Percentiles rank a stretch among this genome's conserved stretches.
These are phyloP conservation scores for Boehmeria nivea DNA, from an alignment of 306 rosid species.

Conservation along the genomic window DNA sequence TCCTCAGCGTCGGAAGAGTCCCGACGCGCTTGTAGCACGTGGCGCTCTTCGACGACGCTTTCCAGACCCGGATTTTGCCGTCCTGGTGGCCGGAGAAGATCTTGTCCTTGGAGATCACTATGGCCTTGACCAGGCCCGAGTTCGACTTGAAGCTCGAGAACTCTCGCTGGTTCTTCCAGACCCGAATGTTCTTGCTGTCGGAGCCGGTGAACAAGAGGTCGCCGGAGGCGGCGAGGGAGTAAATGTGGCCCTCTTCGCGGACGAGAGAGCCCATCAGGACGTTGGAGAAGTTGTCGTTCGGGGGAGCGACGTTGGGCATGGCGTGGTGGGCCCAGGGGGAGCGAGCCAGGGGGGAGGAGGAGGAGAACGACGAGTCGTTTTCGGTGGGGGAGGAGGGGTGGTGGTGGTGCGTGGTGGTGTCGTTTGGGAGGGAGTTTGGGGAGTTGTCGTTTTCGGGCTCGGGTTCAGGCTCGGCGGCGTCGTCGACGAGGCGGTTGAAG, in stretches of 20 bases:
- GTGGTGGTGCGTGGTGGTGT: no score
- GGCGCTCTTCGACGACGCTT: constrained; percentile 31
- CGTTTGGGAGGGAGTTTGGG: not conserved
- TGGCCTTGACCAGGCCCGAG: constrained; percentile 77
- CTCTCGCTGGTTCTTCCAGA: constrained; percentile 80
- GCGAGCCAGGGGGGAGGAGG: constrained; percentile 45
- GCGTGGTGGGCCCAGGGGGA: constrained; percentile 81
- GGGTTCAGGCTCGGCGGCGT: not conserved
- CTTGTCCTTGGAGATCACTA: constrained; percentile 41
- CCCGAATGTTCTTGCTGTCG: constrained; percentile 86
- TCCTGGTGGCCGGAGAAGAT: constrained; percentile 89
- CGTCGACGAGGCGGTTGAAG: constrained; percentile 31
- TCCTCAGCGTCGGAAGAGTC: constrained; percentile 55
- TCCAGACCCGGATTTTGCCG: constrained; percentile 84
- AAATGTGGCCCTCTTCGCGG: constrained; percentile 88
- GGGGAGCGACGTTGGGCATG: constrained; percentile 4
- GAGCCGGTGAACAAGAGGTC: constrained; percentile 77
- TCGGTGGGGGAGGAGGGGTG: not conserved
- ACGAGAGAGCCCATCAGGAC: constrained; percentile 66
- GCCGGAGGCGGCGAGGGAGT: constrained; percentile 68
- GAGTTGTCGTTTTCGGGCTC: constrained; percentile 6
- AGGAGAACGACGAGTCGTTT: constrained; percentile 3
- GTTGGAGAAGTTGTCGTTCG: constrained; percentile 14
- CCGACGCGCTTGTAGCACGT: constrained; percentile 50
- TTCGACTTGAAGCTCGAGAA: constrained; percentile 62